These are phyloP conservation scores for Chlorociboria aeruginascens DNA, from an alignment of 495 filamentous ascomycete genomes.

Conservation along the genomic window DNA sequence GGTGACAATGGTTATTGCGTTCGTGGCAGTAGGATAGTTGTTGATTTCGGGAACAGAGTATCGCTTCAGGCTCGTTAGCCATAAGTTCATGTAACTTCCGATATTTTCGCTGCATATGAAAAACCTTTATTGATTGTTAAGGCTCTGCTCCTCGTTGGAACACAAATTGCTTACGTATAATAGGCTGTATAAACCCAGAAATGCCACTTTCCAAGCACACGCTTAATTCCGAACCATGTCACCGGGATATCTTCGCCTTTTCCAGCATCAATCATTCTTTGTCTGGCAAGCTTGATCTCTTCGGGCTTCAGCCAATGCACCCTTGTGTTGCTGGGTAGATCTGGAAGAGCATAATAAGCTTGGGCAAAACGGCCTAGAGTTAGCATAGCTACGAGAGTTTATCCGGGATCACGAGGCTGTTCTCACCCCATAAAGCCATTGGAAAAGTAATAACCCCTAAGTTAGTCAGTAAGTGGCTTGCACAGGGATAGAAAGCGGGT, in stretches of 20 bases:
- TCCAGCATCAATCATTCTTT: slow-evolving; percentile 17
- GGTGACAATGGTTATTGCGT: slow-evolving; percentile 30
- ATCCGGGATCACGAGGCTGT: slow-evolving; percentile 6
- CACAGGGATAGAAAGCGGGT: too few species aligned
- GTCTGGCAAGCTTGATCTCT: slow-evolving; percentile 21
- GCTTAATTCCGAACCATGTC: slow-evolving; percentile 5
- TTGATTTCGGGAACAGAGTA: slow-evolving; percentile 22
- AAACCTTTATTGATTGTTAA: slow-evolving; percentile 1
- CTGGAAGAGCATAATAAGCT: slow-evolving; percentile 18
- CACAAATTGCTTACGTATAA: not conserved
- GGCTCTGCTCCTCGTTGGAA: not conserved
- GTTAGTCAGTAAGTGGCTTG: too few species aligned
- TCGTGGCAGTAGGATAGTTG: slow-evolving; percentile 32
- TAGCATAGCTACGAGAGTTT: slow-evolving; percentile 17
- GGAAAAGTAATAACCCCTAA: slow-evolving; percentile 23
- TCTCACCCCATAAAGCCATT: slow-evolving; percentile 10
- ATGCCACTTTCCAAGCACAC: slow-evolving; percentile 12
- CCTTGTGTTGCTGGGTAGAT: slow-evolving; percentile 18
- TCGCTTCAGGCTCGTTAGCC: slow-evolving; percentile 7
- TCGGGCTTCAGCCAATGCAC: slow-evolving; percentile 1
- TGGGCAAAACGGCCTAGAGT: slow-evolving; percentile 9
- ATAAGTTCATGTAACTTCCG: slow-evolving; percentile 7
- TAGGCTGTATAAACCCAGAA: slow-evolving; percentile 11
- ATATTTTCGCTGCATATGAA: slow-evolving; percentile 10
- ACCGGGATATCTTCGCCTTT: slow-evolving; percentile 5